Evolutionary conservation across 257 asterid genomes (phyloP), one percentile per base, ranked within the genome.

Genomic region (Eucommia ulmoides): DNA sequence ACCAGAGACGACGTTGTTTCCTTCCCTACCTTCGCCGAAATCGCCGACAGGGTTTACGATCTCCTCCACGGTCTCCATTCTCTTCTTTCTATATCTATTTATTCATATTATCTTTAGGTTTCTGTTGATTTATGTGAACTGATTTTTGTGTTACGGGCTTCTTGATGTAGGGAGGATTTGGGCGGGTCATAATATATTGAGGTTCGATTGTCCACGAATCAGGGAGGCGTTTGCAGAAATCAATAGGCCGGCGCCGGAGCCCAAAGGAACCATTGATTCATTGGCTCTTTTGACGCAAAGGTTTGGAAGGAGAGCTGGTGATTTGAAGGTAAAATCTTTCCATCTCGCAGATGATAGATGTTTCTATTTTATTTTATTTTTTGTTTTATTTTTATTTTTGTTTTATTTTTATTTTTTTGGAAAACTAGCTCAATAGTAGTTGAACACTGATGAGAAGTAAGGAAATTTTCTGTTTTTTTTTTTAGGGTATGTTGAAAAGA

Each of bases 241-340:
- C 52, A 61, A 74, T 64, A 68, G 78, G 76, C 84, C 93, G 22
- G 66, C 95, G 46, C 97, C 95, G 21, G 94, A 79, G 79, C 97
- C 97, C 33, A 88, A 59, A 61, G 97, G 95, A 60, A 74, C 76
- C 9, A 80, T 88, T 56, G 97, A 88, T 61, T 79, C 97, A 2
- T 63, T 84, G 53, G 73, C 81, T 7, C 58, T 88, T 49, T 59
- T 88, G 66, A 79, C 86, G 2, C 87, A 82, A 41, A 76, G 60
- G 71, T 88, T 88, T 55, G 93, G 95, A 51, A 79, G 94, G 68
- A 77, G 97, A 72, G 95, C 97, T 62, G 97, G 95, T 23, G 79
- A 88, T 62, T 81, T 84, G 97, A 84, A 88, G 94, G 97, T 81
- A 56, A 19, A 45, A 11, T 35, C 16, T 10, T 0, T 35, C 44